These are phyloP conservation scores for Colletotrichum theobromicola DNA, from an alignment of 2,329 filamentous ascomycete species.

Conservation along the genomic window DNA sequence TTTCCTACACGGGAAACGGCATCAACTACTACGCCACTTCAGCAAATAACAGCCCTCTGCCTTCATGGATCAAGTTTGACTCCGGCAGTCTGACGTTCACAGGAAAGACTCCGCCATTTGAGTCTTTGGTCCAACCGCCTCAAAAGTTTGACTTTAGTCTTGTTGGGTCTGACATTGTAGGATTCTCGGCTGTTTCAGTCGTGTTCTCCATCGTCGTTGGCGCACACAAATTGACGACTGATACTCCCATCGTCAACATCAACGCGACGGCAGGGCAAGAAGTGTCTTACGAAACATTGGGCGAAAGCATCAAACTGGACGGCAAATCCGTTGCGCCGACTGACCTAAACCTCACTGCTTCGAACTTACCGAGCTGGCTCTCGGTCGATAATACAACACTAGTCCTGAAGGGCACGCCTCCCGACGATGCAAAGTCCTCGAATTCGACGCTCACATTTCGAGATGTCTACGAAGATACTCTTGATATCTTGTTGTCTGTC, in stretches of 20 bases:
- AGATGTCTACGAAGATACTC: slow-evolving; percentile 64
- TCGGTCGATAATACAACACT: slow-evolving; percentile 67
- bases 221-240: slow-evolving; percentile 71
- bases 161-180: slow-evolving; percentile 80
- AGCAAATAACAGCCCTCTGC: slow-evolving; percentile 79
- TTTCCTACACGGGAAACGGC: slow-evolving; percentile 56
- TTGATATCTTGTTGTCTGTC: slow-evolving; percentile 57
- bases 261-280: slow-evolving; percentile 59
- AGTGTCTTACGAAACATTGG: slow-evolving; percentile 59
- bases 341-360: slow-evolving; percentile 57
- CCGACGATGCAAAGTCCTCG: slow-evolving; percentile 59
- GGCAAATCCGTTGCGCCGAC: slow-evolving; percentile 50
- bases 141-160: slow-evolving; percentile 76
- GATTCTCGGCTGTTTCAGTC: slow-evolving; percentile 71
- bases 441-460: slow-evolving; percentile 68
- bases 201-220: slow-evolving; percentile 76
- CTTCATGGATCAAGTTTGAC: slow-evolving; percentile 85
- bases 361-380: slow-evolving; percentile 72
- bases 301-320: slow-evolving; percentile 61
- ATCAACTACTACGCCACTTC: slow-evolving; percentile 81
- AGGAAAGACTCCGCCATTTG: slow-evolving; percentile 71
- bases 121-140: slow-evolving; percentile 68
- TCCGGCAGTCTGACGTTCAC: slow-evolving; percentile 66
- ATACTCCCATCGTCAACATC: slow-evolving; percentile 59
- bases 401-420: slow-evolving; percentile 68